Conservation (phyloP, 2,329 filamentous ascomycete species). For the Curvularia spicifera region DNA sequence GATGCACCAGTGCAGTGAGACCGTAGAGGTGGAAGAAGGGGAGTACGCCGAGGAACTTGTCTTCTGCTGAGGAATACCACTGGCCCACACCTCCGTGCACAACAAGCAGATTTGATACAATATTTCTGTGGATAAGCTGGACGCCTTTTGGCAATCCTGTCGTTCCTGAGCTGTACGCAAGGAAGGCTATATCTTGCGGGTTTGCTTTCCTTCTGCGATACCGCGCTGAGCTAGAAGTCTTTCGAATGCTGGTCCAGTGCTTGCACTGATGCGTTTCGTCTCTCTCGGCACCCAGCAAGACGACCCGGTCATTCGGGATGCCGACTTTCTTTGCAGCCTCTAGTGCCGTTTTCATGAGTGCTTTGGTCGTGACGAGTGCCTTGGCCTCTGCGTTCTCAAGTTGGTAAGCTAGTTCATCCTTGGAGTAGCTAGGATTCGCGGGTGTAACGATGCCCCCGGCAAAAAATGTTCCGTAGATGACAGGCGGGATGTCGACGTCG, state of each 20-base stretch:
- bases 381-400: conserved; percentile 77
- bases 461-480: conserved; percentile 80
- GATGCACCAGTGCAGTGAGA: conserved; percentile 75
- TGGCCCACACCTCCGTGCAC: conserved; percentile 83
- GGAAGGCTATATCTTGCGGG: conserved; percentile 76
- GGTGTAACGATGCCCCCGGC: conserved; percentile 80
- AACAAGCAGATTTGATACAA: conserved; percentile 74
- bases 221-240: conserved; percentile 64
- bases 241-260: conserved; percentile 74
- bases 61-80: conserved; percentile 68
- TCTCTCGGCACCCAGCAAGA: conserved; percentile 73
- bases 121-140: conserved; percentile 53
- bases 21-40: conserved; percentile 93
- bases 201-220: conserved; percentile 66
- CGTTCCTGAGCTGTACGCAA: conserved; percentile 63
- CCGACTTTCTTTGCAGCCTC: conserved; percentile 72
- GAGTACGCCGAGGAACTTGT: conserved; percentile 77
- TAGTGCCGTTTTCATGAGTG: conserved; percentile 67
- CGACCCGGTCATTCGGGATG: conserved; percentile 71
- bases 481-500: conserved; percentile 76
- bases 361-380: conserved; percentile 74
- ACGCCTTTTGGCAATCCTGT: conserved; percentile 56
- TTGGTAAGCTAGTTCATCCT: conserved; percentile 82
- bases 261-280: conserved; percentile 65
- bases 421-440: conserved; percentile 85